Evolutionary conservation across 208 protist genomes (phyloP).

Genomic region (Trypanosomatidae sp.): DNA sequence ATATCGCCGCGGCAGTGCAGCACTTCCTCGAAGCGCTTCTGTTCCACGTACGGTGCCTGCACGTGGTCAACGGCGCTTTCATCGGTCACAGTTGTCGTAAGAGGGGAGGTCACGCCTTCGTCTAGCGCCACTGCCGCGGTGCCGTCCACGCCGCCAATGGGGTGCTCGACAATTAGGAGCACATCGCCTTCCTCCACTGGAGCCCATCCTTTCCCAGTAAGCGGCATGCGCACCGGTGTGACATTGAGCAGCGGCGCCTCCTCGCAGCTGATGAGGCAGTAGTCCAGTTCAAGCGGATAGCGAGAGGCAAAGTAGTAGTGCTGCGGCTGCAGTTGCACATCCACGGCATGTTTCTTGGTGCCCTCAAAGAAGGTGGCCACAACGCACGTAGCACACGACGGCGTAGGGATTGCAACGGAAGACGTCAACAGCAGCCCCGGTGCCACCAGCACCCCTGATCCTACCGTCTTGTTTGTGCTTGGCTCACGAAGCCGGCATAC

Average conservation of each 20-base stretch:
- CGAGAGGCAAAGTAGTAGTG: slow-evolving; percentile 71
- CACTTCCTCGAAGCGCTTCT: slow-evolving; percentile 91
- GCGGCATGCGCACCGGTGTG: slow-evolving; percentile 66
- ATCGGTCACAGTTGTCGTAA: background rate
- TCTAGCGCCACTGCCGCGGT: background rate
- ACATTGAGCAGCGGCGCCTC: slow-evolving; percentile 69
- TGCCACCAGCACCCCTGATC: slow-evolving; percentile 72
- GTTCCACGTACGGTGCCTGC: slow-evolving; percentile 31
- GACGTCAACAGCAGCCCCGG: slow-evolving; percentile 77
- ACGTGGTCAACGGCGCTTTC: slow-evolving; percentile 5
- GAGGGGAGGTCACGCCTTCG: background rate
- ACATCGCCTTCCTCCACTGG: slow-evolving; percentile 81
- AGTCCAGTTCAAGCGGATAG: slow-evolving; percentile 90
- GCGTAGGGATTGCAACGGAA: slow-evolving; percentile 21
- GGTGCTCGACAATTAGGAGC: slow-evolving; percentile 89
- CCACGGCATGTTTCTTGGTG: slow-evolving; percentile 79
- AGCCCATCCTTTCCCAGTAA: slow-evolving; percentile 72
- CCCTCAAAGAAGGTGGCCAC: slow-evolving; percentile 89
- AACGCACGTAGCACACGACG: slow-evolving; percentile 35
- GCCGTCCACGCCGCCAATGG: slow-evolving; percentile 30
- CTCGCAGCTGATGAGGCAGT: slow-evolving; percentile 89
- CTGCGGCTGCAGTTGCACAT: slow-evolving; percentile 67
- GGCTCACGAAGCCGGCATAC: slow-evolving; percentile 75
- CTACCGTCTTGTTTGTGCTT: slow-evolving; percentile 36
- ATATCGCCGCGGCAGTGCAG: slow-evolving; percentile 69